A percentile compares a stretch with the other conserved stretches of the same genome.
These are phyloP conservation scores for Cerrena zonata DNA, from an alignment of 1,284 basidiomycete genomes.

Conservation along the genomic window DNA sequence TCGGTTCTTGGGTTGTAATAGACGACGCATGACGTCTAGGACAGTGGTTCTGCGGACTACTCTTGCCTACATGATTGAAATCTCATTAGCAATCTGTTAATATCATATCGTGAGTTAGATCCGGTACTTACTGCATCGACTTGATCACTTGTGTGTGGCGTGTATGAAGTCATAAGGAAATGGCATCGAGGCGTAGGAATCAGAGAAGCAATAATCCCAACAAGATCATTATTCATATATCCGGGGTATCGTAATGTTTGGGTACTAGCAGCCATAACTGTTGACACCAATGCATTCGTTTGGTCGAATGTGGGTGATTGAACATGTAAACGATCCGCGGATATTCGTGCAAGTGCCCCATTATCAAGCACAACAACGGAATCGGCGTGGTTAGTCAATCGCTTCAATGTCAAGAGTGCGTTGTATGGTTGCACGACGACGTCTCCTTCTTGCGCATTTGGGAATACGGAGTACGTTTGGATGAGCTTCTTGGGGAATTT, in stretches of 20 bases:
- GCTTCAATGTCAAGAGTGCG: conserved; percentile 88
- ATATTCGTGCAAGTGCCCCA: conserved; percentile 86
- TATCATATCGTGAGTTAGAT: background rate
- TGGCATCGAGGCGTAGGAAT: conserved; percentile 99
- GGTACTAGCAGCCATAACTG: conserved; percentile 95
- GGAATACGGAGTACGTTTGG: conserved; percentile 98
- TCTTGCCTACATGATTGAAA: conserved; percentile 27
- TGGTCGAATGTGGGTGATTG: conserved; percentile 92
- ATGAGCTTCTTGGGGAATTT: conserved; percentile 98
- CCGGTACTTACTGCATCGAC: conserved; percentile 71
- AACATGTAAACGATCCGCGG: conserved; percentile 84
- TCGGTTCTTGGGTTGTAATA: conserved; percentile 96
- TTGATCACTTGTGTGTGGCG: conserved; percentile 94
- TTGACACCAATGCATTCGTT: conserved; percentile 90
- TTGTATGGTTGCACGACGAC: conserved; percentile 99
- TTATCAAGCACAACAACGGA: conserved; percentile 97
- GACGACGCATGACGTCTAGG: conserved; percentile 95
- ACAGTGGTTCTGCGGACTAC: conserved; percentile 87
- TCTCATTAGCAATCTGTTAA: background rate
- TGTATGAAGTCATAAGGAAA: conserved; percentile 99
- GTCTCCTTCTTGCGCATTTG: conserved; percentile 85
- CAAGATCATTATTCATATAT: conserved; percentile 99
- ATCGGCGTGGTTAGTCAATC: conserved; percentile 94
- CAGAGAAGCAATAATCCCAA: conserved; percentile 93
- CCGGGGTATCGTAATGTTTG: conserved; percentile 96